Evolutionary conservation across 495 filamentous ascomycete species (phyloP).

Genomic region (Neurospora intermedia): DNA sequence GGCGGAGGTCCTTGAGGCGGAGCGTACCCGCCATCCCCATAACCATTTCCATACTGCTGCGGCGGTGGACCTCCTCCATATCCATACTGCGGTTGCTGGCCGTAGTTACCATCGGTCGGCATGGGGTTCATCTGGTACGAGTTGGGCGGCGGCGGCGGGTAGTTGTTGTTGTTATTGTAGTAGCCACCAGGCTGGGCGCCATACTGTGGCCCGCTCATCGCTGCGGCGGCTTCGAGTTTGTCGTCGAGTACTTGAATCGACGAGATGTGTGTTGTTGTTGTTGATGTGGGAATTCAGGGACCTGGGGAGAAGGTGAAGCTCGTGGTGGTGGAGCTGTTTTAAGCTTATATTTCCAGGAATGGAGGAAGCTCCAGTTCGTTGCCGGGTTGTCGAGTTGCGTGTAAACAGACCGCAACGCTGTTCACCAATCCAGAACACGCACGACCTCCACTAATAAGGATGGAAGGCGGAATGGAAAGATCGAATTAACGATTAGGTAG

Average conservation of each 20-base stretch:
- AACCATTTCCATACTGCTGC: constrained; percentile 7
- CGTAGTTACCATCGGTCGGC: constrained; percentile 12
- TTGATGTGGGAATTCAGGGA: neutral
- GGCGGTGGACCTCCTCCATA: neutral
- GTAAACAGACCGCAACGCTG: neutral
- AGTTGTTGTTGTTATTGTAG: constrained; percentile 9
- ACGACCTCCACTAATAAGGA: neutral
- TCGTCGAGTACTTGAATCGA: neutral
- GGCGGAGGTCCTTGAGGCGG: neutral
- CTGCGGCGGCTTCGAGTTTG: neutral
- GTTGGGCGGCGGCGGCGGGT: constrained; percentile 13
- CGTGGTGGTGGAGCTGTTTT: neutral
- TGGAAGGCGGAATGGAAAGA: neutral
- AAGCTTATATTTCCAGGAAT: neutral
- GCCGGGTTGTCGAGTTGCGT: neutral
- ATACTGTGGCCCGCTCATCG: neutral
- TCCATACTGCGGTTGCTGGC: neutral
- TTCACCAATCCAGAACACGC: neutral
- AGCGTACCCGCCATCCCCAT: neutral
- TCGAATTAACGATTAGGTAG: neutral
- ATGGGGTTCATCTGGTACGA: constrained; percentile 16
- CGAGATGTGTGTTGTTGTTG: neutral
- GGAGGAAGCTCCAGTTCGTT: neutral
- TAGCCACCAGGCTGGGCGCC: constrained; percentile 4
- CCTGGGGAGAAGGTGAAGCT: neutral